phyloP scores from a whole-genome alignment of 495 filamentous ascomycete genomes.

The Xylaria sp. region DNA sequence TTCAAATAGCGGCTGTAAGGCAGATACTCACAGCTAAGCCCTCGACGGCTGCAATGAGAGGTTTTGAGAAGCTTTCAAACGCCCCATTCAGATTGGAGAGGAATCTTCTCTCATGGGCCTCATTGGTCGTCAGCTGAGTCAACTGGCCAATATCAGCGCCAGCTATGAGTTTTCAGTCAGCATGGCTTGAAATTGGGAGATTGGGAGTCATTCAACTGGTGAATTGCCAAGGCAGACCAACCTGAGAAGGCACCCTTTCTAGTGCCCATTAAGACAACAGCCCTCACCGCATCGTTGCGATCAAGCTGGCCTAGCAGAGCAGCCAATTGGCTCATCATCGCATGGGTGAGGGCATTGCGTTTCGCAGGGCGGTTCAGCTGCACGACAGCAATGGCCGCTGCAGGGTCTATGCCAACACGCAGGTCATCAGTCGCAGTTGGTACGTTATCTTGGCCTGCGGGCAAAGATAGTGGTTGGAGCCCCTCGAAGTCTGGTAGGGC shows the following conservation, averaged over 20 bases:
- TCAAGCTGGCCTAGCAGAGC: conserved; percentile 36
- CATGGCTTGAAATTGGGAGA: conserved; percentile 13
- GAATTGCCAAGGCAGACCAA: conserved; percentile 27
- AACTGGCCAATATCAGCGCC: conserved; percentile 51
- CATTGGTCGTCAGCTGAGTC: conserved; percentile 37
- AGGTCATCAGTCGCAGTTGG: conserved; percentile 6
- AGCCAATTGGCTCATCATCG: conserved; percentile 39
- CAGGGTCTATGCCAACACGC: conserved; percentile 28
- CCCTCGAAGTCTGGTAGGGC: conserved; percentile 22
- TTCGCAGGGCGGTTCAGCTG: conserved; percentile 46
- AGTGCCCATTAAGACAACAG: conserved; percentile 45
- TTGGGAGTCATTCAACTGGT: neutral
- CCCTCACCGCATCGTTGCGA: conserved; percentile 35
- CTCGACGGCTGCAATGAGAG: conserved; percentile 45
- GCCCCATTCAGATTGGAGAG: conserved; percentile 46
- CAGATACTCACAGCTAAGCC: conserved; percentile 41
- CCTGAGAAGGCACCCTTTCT: conserved; percentile 45
- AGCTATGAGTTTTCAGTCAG: conserved; percentile 34
- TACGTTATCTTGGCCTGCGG: neutral
- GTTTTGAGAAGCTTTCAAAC: conserved; percentile 42
- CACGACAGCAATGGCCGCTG: conserved; percentile 42
- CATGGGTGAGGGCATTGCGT: conserved; percentile 48
- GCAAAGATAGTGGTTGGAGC: conserved; percentile 8
- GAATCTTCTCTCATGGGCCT: conserved; percentile 40
- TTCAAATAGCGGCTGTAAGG: neutral